Evolutionary conservation across 2,329 filamentous ascomycete genomes (phyloP).

Genomic region (Ramularia endophylla): DNA sequence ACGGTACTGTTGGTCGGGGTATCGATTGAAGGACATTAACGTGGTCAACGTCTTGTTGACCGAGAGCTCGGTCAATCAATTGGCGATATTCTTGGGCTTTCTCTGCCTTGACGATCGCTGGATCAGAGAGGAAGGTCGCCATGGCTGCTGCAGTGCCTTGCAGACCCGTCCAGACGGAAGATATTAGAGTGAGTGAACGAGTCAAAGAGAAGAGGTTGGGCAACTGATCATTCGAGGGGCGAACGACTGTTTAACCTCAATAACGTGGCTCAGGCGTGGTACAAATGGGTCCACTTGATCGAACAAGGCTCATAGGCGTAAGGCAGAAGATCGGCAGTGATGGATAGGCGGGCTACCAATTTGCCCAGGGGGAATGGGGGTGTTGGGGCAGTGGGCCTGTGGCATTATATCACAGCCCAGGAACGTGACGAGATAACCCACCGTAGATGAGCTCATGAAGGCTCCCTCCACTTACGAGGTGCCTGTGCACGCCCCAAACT

Average conservation of each 20-base stretch:
- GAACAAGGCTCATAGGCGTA: constrained; percentile 4
- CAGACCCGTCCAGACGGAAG: constrained; percentile 1
- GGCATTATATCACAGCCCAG: too few species aligned
- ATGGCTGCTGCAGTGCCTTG: constrained; percentile 4
- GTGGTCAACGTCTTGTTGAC: constrained; percentile 2
- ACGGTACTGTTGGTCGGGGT: constrained; percentile 15
- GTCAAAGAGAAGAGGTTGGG: constrained; percentile 6
- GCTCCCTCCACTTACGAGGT: too few species aligned
- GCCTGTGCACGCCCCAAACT: too few species aligned
- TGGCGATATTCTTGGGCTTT: constrained; percentile 7
- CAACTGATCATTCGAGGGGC: constrained; percentile 1
- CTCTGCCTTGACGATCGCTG: constrained; percentile 8
- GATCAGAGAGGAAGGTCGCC: constrained; percentile 11
- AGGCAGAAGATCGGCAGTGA: constrained; percentile 10
- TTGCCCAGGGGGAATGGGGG: constrained; percentile 2
- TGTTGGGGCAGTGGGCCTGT: too few species aligned
- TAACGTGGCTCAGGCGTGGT: constrained; percentile 9
- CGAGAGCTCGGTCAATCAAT: constrained; percentile 6
- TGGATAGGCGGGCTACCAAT: constrained; percentile 8
- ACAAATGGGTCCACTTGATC: constrained; percentile 5
- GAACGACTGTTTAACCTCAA: constrained; percentile 6
- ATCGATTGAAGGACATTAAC: constrained; percentile 14
- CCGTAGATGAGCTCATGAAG: too few species aligned
- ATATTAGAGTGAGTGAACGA: neutral
- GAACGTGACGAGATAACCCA: too few species aligned